Evolutionary conservation across 352 stramenopile genomes (phyloP), one percentile per base, ranked within the genome.

Genomic region (Thalassiosira hispida): DNA sequence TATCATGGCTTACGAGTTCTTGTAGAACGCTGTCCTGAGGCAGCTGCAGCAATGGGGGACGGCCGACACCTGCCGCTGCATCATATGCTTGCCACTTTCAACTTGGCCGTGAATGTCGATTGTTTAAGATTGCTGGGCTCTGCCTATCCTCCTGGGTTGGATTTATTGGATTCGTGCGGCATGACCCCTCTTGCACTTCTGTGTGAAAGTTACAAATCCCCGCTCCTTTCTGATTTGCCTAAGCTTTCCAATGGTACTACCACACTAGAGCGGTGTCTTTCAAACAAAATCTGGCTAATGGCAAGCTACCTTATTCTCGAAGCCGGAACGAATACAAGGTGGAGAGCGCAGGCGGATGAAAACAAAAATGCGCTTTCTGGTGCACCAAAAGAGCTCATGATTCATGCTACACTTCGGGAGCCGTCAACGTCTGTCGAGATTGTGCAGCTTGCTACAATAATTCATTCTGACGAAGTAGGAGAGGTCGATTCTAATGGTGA

Each of bases 271-370:
- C 22, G 65, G 38, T 74, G 53, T 53, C 38, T 74, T 49, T 74
- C 65, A 0, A 66, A 74, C 31, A 74, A 74, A 35, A 49, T 74
- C 9, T 66, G 60, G 65, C 27, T 74, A 9, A 74, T 66, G 52
- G 53, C 55, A 20, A 44, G 29, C 53, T 74, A 74, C 18, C 40
- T 74, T 18, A 52, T 74, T 31, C 31, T 74, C 22, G 23, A 14
- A 31, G 65, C 52, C n/a, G 59, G 42, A 40, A 38, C 53, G 20
- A 65, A 74, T 33, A 65, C 23, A 49, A 18, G 44, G 18, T 74
- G 65, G 65, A 66, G 49, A 46, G 49, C 25, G 3, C 18, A 55
- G 8, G 12, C 12, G 18, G 53, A 60, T 7, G 25, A 66, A 51
- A 27, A 60, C 38, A 35, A 25, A 12, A 51, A 64, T 46, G 14